Percentiles rank a stretch among this genome's conserved stretches.
phyloP scores from a whole-genome alignment of 2,329 filamentous ascomycete genomes.

The Diaporthe ampelina region DNA sequence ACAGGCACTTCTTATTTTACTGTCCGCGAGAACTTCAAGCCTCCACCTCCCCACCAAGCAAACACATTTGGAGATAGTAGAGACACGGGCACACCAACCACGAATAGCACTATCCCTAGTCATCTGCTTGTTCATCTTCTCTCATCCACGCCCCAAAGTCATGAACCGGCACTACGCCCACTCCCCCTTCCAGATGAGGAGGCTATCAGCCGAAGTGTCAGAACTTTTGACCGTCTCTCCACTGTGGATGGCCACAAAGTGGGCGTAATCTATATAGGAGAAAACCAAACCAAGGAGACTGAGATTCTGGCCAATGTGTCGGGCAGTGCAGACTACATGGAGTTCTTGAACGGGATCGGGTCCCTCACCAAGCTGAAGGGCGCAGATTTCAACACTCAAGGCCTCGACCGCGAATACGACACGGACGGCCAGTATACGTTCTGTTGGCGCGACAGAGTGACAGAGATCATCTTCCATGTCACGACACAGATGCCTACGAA shows the following conservation, averaged over 20 bases:
- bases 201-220: slow-evolving; percentile 79
- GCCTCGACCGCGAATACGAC: slow-evolving; percentile 83
- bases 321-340: slow-evolving; percentile 89
- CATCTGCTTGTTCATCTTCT: slow-evolving; percentile 80
- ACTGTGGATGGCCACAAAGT: slow-evolving; percentile 97
- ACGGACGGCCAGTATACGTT: slow-evolving; percentile 89
- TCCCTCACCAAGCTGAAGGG: slow-evolving; percentile 85
- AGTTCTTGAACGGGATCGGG: slow-evolving; percentile 86
- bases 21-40: slow-evolving; percentile 71
- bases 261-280: slow-evolving; percentile 92
- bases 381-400: slow-evolving; percentile 92
- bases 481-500: slow-evolving; percentile 98
- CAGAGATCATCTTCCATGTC: slow-evolving; percentile 95
- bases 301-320: slow-evolving; percentile 90
- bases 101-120: slow-evolving; percentile 77
- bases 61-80: slow-evolving; percentile 62
- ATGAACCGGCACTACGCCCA: slow-evolving; percentile 72
- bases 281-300: slow-evolving; percentile 84
- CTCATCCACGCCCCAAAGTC: slow-evolving; percentile 71
- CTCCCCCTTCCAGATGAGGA: slow-evolving; percentile 82
- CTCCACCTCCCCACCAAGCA: slow-evolving; percentile 70
- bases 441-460: slow-evolving; percentile 94
- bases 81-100: slow-evolving; percentile 65
- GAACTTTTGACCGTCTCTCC: slow-evolving; percentile 86
- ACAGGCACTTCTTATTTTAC: slow-evolving; percentile 75